A percentile compares a stretch with the other conserved stretches of the same genome.
phyloP scores from a whole-genome alignment of 306 rosid genomes.

The Hippophae tibetana region DNA sequence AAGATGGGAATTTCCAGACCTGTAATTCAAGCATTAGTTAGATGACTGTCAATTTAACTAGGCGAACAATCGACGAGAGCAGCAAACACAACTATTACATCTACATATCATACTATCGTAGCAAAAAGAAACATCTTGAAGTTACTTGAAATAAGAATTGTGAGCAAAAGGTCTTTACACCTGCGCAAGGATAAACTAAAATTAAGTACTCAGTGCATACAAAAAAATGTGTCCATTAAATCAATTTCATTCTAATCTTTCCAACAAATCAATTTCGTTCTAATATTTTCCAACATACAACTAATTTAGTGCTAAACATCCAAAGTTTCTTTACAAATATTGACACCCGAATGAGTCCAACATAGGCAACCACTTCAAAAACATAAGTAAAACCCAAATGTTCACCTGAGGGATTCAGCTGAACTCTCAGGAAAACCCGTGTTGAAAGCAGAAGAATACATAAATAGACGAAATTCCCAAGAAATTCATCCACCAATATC shows the following conservation, averaged over 20 bases:
- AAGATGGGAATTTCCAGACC: constrained; percentile 90
- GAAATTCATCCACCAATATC: constrained; percentile 43
- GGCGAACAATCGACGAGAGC: neutral
- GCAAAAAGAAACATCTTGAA: constrained; percentile 73
- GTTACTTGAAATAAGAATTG: constrained; percentile 70
- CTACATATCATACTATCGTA: constrained; percentile 53
- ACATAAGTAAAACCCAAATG: neutral
- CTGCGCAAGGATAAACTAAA: constrained; percentile 31
- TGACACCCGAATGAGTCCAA: too few species aligned
- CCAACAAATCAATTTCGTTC: too few species aligned
- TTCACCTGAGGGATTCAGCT: constrained; percentile 42
- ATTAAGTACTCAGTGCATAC: neutral
- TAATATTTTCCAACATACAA: too few species aligned
- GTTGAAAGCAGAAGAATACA: constrained; percentile 39
- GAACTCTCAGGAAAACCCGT: constrained; percentile 42
- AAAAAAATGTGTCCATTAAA: neutral
- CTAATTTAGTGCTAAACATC: too few species aligned
- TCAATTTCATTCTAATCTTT: too few species aligned
- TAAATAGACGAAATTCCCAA: constrained; percentile 62
- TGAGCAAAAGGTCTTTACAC: constrained; percentile 45
- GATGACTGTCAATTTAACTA: constrained; percentile 9
- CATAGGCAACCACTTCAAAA: too few species aligned
- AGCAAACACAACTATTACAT: constrained; percentile 9
- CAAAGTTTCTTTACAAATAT: too few species aligned
- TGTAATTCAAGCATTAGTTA: constrained; percentile 26